These are phyloP conservation scores for Petunia secreta DNA, from an alignment of 257 asterid genomes.

Conservation along the genomic window DNA sequence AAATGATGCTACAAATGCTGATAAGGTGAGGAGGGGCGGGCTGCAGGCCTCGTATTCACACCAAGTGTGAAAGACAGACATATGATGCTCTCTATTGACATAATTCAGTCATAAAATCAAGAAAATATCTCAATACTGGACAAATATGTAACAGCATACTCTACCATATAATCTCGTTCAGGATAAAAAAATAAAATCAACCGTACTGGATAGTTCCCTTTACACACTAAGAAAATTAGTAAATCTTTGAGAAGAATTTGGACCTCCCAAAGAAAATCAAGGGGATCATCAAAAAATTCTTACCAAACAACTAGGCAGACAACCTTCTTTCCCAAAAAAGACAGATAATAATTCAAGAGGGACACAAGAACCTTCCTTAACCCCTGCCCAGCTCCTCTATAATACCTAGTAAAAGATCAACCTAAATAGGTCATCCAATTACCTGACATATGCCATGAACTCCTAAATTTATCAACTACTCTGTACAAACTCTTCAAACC, in stretches of 20 bases:
- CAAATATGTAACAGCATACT: too few relatives aligned
- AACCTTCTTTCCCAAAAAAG: conserved; percentile 33
- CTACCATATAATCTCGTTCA: too few relatives aligned
- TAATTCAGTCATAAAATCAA: not conserved
- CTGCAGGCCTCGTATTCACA: not conserved
- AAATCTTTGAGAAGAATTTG: conserved; percentile 42
- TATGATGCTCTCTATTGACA: not conserved
- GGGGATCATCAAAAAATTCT: conserved; percentile 50
- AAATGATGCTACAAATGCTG: not conserved
- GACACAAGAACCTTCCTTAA: conserved; percentile 22
- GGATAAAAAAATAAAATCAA: not conserved
- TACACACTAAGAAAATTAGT: conserved; percentile 33
- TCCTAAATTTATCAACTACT: conserved; percentile 50
- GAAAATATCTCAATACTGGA: not conserved
- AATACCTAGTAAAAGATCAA: conserved; percentile 33
- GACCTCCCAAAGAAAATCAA: conserved; percentile 59
- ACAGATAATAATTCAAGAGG: conserved; percentile 38
- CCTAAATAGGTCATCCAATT: conserved; percentile 41
- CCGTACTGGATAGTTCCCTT: conserved; percentile 3
- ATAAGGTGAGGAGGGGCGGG: conserved; percentile 3
- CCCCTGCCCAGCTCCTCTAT: conserved; percentile 41
- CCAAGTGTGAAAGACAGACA: not conserved
- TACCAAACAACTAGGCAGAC: conserved; percentile 37
- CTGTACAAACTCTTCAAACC: conserved; percentile 60
- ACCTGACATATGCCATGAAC: conserved; percentile 29